Evolutionary conservation across 768 basidiomycete genomes (phyloP).

Genomic region (Pulveroboletus sp.): DNA sequence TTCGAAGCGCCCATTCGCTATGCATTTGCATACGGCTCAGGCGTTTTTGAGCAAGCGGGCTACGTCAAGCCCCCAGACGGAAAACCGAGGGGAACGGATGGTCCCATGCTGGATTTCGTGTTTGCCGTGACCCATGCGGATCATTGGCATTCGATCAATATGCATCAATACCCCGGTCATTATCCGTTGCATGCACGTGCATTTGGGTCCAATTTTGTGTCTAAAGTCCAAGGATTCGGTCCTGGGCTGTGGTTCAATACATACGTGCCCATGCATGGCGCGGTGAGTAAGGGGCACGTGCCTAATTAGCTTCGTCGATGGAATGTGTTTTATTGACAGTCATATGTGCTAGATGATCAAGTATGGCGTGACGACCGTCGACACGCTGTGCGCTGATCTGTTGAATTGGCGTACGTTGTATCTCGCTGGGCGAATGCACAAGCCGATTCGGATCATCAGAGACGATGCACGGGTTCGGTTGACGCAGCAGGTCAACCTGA

Average conservation of each 20-base stretch:
- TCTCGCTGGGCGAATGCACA: conserved; percentile 95
- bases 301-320: neutral
- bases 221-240: conserved; percentile 65
- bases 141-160: conserved; percentile 95
- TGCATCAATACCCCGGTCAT: conserved; percentile 87
- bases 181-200: conserved; percentile 88
- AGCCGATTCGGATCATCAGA: conserved; percentile 90
- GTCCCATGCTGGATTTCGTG: conserved; percentile 94
- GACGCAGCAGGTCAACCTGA: conserved; percentile 91
- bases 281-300: conserved; percentile 53
- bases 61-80: conserved; percentile 41
- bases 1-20: conserved; percentile 94
- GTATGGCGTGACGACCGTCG: conserved; percentile 93
- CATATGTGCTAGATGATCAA: conserved; percentile 70
- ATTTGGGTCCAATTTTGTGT: conserved; percentile 81
- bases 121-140: conserved; percentile 92
- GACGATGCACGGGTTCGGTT: conserved; percentile 90
- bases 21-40: conserved; percentile 96
- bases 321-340: neutral
- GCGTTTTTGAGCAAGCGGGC: conserved; percentile 92
- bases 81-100: conserved; percentile 30
- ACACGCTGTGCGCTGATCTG: conserved; percentile 85
- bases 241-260: conserved; percentile 98
- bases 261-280: conserved; percentile 77
- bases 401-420: conserved; percentile 93